phyloP scores from a whole-genome alignment of 2,329 filamentous ascomycete species.

The Nemania sp. region DNA sequence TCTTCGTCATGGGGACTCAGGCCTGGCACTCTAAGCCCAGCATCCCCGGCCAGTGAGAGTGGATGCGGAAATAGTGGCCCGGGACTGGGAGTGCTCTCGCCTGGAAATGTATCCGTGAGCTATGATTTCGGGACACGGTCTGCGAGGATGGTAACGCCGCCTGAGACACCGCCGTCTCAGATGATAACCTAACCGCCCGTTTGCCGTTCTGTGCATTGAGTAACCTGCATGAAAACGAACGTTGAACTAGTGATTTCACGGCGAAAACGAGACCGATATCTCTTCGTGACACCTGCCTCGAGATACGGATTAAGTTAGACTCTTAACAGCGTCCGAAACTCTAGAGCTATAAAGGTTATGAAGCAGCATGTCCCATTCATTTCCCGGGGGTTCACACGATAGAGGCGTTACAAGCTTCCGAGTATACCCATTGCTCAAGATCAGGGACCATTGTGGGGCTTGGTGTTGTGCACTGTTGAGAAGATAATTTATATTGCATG shows the following conservation, averaged over 20 bases:
- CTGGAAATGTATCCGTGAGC: neutral
- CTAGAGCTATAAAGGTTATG: neutral
- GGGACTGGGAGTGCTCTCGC: neutral
- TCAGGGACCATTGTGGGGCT: neutral
- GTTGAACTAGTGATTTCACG: neutral
- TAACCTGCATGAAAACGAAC: neutral
- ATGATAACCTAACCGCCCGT: neutral
- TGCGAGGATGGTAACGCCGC: conserved; percentile 19
- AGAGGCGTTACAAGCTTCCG: neutral
- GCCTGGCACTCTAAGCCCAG: conserved; percentile 6
- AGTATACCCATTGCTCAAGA: neutral
- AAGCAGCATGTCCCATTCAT: neutral
- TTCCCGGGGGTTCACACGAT: neutral
- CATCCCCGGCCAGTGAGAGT: neutral
- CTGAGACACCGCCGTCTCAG: conserved; percentile 22
- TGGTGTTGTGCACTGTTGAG: conserved; percentile 25
- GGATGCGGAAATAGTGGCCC: neutral
- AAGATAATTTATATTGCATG: conserved; percentile 37
- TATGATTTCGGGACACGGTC: neutral
- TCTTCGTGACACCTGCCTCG: neutral
- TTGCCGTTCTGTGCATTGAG: neutral
- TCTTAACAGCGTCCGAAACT: neutral
- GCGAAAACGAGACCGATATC: neutral
- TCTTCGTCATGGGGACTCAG: conserved; percentile 4
- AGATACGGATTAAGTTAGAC: neutral